Evolutionary conservation across 345 rosid genomes (phyloP), one percentile per base, ranked within the genome.

Genomic region (Alliaria petiolata): DNA sequence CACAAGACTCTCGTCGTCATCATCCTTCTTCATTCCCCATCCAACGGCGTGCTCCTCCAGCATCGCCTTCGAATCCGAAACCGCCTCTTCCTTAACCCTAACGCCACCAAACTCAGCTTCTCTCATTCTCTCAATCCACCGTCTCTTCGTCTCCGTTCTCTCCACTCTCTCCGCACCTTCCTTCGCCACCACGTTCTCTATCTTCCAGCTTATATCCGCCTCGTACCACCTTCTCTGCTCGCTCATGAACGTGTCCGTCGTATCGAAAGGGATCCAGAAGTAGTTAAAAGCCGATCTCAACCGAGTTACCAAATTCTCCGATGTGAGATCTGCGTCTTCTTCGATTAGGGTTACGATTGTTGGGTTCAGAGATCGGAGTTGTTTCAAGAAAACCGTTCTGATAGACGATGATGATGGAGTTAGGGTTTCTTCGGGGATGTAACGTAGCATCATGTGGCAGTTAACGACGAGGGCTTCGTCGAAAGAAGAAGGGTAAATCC

Each of bases 41-140:
- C 98, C 98, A 3, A 92, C 96, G 13, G 95, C 97, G 75, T 93
- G 98, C 53, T 93, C 95, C 45, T 85, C 93, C 30, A 93, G 84
- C 98, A 93, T 93, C 22, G 78, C 85, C 79, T 93, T 96, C 14
- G 82, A 36, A 36, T 79, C 80, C 2, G 87, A 38, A 36, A 44
- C 85, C 5, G 84, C 92, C 22, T 93, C 96, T 1, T 95, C 81
- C 3, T 38, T 54, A 86, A 87, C 22, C 78, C 71, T 72, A 8
- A 84, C 35, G 0, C 86, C 88, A 16, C 84, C 66, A 44, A 93
- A 93, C 22, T 72, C 76, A 0, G 89, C 85, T 3, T 73, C 82
- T 57, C 83, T 85, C 95, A 93, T 85, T 70, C 96, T 70, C 81
- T 86, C 88, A 57, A 79, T 86, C 98, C 98, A 91, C 72, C 81